phyloP scores from a whole-genome alignment of 176 grass and related monocot genomes.

The Oryza rufipogon region DNA sequence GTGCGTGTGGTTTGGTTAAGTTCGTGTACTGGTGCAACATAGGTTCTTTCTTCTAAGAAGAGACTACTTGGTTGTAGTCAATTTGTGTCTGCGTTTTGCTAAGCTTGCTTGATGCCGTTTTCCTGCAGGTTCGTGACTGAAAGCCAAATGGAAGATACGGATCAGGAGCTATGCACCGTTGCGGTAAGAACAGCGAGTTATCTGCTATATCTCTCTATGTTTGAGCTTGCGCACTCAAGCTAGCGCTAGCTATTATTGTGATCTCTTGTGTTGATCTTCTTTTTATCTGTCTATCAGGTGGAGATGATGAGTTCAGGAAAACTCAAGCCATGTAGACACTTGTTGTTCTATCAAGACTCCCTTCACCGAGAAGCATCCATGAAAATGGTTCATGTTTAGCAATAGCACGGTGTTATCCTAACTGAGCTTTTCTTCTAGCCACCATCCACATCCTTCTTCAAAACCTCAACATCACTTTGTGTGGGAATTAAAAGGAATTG shows the following conservation, averaged over 20 bases:
- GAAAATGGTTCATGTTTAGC: neutral
- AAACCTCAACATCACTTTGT: rapidly evolving
- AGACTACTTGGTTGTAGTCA: neutral
- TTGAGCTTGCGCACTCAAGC: conserved; percentile 20
- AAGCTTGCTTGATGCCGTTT: neutral
- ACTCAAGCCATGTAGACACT: neutral
- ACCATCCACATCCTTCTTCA: neutral
- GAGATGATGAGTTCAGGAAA: neutral
- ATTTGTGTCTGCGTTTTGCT: neutral
- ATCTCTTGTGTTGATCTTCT: neutral
- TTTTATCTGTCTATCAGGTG: conserved; percentile 17
- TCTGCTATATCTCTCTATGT: neutral
- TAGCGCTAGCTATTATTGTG: neutral
- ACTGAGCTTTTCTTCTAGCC: conserved; percentile 63
- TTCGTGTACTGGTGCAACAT: neutral
- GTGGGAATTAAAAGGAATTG: rapidly evolving
- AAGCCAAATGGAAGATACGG: conserved; percentile 5
- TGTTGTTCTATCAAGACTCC: neutral
- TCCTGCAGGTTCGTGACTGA: conserved; percentile 12
- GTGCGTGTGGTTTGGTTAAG: neutral
- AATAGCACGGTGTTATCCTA: conserved; percentile 55
- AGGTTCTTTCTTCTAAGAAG: neutral
- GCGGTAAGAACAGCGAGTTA: conserved; percentile 16
- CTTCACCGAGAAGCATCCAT: rapidly evolving
- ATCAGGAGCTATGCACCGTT: neutral